These are phyloP conservation scores for Solanum peruvianum DNA, from an alignment of 257 asterid genomes.

Conservation along the genomic window DNA sequence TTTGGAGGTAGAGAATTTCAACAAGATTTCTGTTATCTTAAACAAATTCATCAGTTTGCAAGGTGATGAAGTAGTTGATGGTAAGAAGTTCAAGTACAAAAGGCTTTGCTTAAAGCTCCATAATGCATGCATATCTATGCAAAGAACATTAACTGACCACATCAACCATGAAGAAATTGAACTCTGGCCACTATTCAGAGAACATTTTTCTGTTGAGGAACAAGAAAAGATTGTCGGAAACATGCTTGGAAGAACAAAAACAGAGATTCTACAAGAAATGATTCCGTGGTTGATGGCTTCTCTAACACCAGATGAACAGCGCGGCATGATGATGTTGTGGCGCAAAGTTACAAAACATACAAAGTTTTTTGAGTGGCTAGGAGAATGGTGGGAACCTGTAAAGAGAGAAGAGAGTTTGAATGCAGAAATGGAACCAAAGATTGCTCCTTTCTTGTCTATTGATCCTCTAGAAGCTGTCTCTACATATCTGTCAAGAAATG, in stretches of 20 bases:
- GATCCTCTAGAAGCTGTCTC: conserved; percentile 63
- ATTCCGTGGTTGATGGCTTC: conserved; percentile 74
- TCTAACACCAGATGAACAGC: conserved; percentile 52
- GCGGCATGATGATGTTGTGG: conserved; percentile 46
- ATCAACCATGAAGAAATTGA: conserved; percentile 63
- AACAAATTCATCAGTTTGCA: conserved; percentile 30
- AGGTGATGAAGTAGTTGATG: conserved; percentile 13
- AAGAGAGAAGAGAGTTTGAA: conserved; percentile 20
- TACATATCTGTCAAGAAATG: conserved; percentile 37
- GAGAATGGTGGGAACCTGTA: conserved; percentile 85
- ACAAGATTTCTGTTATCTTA: conserved; percentile 34
- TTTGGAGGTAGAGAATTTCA: conserved; percentile 48
- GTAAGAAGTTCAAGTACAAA: conserved; percentile 16
- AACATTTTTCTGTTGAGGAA: conserved; percentile 55
- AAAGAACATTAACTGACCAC: conserved; percentile 58
- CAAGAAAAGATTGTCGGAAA: conserved; percentile 68
- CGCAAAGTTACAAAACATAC: conserved; percentile 49
- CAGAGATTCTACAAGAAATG: conserved; percentile 56
- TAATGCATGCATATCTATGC: conserved; percentile 53
- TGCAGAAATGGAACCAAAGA: conserved; percentile 25
- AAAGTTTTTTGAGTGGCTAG: conserved; percentile 65
- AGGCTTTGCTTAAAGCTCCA: conserved; percentile 53
- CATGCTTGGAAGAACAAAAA: conserved; percentile 61
- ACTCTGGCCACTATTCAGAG: conserved; percentile 54
- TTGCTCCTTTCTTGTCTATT: conserved; percentile 23